Percentiles rank a stretch among this genome's conserved stretches.
These are phyloP conservation scores for Piloderma croceum DNA, from an alignment of 768 basidiomycete species.

Conservation along the genomic window DNA sequence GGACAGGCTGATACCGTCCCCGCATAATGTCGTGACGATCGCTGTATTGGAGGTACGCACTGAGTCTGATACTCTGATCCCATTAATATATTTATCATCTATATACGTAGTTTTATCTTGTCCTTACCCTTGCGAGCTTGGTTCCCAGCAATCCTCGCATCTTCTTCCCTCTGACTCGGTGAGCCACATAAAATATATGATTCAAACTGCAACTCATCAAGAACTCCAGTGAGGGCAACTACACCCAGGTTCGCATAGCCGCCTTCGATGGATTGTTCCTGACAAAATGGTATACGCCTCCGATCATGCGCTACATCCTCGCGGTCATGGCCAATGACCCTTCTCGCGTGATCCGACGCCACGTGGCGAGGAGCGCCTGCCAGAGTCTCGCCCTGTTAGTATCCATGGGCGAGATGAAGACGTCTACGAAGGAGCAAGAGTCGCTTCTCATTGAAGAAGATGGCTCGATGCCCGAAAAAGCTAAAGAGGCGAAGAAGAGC, in stretches of 20 bases:
- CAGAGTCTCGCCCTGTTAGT: constrained; percentile 83
- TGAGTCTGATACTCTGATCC: not conserved
- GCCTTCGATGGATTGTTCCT: constrained; percentile 94
- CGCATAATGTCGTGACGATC: constrained; percentile 88
- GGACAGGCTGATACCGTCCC: constrained; percentile 92
- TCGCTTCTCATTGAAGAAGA: constrained; percentile 84
- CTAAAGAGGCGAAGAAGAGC: constrained; percentile 73
- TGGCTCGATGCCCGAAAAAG: constrained; percentile 62
- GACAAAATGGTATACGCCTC: constrained; percentile 80
- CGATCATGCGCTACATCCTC: constrained; percentile 83
- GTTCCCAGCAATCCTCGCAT: constrained; percentile 69
- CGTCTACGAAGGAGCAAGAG: constrained; percentile 65
- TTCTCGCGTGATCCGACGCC: constrained; percentile 75
- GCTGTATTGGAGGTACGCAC: constrained; percentile 82
- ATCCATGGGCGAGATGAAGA: constrained; percentile 87
- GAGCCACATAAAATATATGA: constrained; percentile 17
- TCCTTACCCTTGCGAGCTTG: constrained; percentile 70
- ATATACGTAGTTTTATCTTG: constrained; percentile 63
- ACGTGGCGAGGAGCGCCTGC: constrained; percentile 81
- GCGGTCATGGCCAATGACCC: constrained; percentile 83
- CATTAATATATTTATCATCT: constrained; percentile 2
- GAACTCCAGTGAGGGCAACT: constrained; percentile 79
- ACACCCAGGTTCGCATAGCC: constrained; percentile 81
- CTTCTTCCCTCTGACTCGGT: constrained; percentile 90
- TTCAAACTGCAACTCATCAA: too few species aligned